These are phyloP conservation scores for Huntiella abstrusa DNA, from an alignment of 2,329 filamentous ascomycete species.

Conservation along the genomic window DNA sequence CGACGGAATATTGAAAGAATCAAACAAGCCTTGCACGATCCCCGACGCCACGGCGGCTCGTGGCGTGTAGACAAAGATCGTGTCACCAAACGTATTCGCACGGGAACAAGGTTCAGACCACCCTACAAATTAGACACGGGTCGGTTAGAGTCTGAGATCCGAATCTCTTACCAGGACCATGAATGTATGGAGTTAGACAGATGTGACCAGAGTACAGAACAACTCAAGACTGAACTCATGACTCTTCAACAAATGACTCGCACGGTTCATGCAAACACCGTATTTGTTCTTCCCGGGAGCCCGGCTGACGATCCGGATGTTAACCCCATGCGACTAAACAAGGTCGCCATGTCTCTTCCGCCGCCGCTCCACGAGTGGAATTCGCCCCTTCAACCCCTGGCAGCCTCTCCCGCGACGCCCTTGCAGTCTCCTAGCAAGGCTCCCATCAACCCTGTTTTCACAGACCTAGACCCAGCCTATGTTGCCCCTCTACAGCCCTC, in stretches of 20 bases:
- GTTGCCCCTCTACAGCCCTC: too few species aligned
- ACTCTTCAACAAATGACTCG: constrained; percentile 77
- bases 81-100: constrained; percentile 5
- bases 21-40: constrained; percentile 36
- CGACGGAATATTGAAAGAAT: constrained; percentile 95
- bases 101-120: not conserved
- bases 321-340: constrained; percentile 58
- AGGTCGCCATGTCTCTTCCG: constrained; percentile 30
- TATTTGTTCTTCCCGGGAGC: constrained; percentile 59
- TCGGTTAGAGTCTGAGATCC: constrained; percentile 4
- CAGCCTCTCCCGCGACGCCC: too few species aligned
- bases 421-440: too few species aligned
- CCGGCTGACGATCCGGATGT: constrained; percentile 64
- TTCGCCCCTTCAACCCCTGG: too few species aligned
- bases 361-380: not conserved
- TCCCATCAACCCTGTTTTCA: too few species aligned
- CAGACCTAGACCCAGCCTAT: too few species aligned
- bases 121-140: not conserved
- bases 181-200: constrained; percentile 6
- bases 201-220: constrained; percentile 8
- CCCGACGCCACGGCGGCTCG: not conserved
- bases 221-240: constrained; percentile 51
- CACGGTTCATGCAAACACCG: constrained; percentile 59
- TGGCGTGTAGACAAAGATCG: constrained; percentile 5
- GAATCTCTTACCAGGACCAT: not conserved